These are phyloP conservation scores for Aegilops tauschii DNA, from an alignment of 176 grass and related monocot species.

Conservation along the genomic window DNA sequence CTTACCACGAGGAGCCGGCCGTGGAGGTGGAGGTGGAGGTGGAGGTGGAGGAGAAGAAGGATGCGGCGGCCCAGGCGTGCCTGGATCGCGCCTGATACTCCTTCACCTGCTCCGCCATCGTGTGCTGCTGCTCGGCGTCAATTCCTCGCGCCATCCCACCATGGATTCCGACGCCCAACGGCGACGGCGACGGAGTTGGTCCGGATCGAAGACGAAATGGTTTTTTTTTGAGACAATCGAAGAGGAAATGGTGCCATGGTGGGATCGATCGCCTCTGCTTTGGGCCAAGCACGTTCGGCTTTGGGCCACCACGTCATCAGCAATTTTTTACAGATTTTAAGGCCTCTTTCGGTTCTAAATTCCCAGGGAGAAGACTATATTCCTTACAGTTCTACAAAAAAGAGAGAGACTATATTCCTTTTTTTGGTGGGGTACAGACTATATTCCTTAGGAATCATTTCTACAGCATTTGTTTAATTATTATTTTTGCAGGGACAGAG, in stretches of 20 bases:
- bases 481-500: no score
- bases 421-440: no score
- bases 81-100: constrained; percentile 4
- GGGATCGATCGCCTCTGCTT: neutral
- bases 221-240: neutral
- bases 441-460: no score
- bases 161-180: neutral
- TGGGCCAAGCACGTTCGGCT: neutral
- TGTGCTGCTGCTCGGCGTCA: neutral
- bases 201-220: neutral
- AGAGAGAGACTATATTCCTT: no score
- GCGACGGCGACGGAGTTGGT: neutral
- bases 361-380: no score
- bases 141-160: neutral
- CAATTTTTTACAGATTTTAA: no score
- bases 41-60: constrained; percentile 5
- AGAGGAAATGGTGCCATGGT: neutral
- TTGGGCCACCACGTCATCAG: no score
- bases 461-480: no score
- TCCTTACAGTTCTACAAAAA: no score
- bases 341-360: no score
- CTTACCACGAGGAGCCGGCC: neutral
- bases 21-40: neutral
- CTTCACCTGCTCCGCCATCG: neutral
- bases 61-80: neutral